Base-by-base conservation (phyloP, 257 asterid genomes). In the Nicotiana paniculata region DNA sequence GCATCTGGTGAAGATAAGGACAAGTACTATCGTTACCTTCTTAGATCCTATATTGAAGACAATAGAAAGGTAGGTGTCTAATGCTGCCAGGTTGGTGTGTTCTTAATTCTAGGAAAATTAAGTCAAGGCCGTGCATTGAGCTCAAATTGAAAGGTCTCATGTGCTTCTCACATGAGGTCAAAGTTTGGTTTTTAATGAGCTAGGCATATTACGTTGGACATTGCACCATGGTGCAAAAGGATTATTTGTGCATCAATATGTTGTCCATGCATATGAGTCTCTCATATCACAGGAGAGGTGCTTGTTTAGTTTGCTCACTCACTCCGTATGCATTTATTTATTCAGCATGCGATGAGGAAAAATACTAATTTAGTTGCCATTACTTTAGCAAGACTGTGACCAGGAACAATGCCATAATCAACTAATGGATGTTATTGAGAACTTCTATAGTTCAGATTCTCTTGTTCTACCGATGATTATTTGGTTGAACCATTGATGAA, bases 41-140 rank as follows among this genome's bases (percentile, higher is more conserved):
- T 90, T 74, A 92, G 99, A 88, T 96, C 98, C 58, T 96, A 88
- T 82, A 93, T 96, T 57, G 98, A 96, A 89, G 97, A 96, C 89
- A 94, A 93, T 86, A 95, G 97, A 59, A 94, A 91, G 98, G 98
- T 95, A 84, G 82, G 80, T 81, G 77, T 74, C 43, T 26, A 51
- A 64, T 76, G 72, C 33, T 82, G 76, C 81, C 79, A 78, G 39
- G 61, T 37, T 77, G 62, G 13, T 48, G 67, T 66, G 24, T 6
- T 66, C 48, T 66, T 16, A 66, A 30, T 64, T 48, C 74, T 32
- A 66, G 74, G 24, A 32, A 64, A 66, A 32, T 66, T 30, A 32
- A 66, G 74, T 6, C 48, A 66, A 66, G 48, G 74, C 48, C 74
- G 16, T 64, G 70, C 43, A 28, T 62, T 12, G 13, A 33, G 54